These are phyloP conservation scores for Xylariaceae sp. DNA, from an alignment of 2,329 filamentous ascomycete species.

Conservation along the genomic window DNA sequence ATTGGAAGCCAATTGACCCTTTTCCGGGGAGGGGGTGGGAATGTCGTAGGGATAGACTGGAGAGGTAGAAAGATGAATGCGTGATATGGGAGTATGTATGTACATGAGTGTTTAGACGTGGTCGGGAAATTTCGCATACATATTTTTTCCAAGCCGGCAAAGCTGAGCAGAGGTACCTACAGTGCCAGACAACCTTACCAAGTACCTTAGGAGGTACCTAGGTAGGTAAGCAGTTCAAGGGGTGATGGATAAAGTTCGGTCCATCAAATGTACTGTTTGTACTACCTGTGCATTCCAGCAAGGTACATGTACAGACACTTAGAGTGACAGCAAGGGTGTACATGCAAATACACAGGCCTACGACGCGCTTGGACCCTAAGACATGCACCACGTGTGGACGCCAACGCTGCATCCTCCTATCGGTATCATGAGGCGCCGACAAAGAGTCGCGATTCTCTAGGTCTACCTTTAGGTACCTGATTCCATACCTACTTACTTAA, in stretches of 20 bases:
- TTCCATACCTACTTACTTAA: background rate
- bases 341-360: background rate
- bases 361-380: background rate
- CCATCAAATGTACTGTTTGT: background rate
- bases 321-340: too few relatives aligned
- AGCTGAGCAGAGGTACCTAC: background rate
- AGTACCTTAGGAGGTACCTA: background rate
- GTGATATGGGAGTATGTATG: conserved; percentile 23
- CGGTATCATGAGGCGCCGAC: background rate
- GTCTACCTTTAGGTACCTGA: background rate
- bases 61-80: conserved; percentile 24
- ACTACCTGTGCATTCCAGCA: too few relatives aligned
- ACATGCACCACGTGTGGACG: too few relatives aligned
- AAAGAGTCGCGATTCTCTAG: background rate
- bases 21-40: conserved; percentile 43
- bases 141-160: conserved; percentile 24
- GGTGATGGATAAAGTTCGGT: background rate
- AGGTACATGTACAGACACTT: too few relatives aligned
- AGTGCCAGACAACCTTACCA: conserved; percentile 10
- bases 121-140: conserved; percentile 44
- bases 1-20: conserved; percentile 51
- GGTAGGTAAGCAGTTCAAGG: too few relatives aligned
- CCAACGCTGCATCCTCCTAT: background rate
- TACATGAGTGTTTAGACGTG: conserved; percentile 6
- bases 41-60: conserved; percentile 32